Evolutionary conservation across 2,329 filamentous ascomycete genomes (phyloP).

Genomic region (Ascochyta lentis): DNA sequence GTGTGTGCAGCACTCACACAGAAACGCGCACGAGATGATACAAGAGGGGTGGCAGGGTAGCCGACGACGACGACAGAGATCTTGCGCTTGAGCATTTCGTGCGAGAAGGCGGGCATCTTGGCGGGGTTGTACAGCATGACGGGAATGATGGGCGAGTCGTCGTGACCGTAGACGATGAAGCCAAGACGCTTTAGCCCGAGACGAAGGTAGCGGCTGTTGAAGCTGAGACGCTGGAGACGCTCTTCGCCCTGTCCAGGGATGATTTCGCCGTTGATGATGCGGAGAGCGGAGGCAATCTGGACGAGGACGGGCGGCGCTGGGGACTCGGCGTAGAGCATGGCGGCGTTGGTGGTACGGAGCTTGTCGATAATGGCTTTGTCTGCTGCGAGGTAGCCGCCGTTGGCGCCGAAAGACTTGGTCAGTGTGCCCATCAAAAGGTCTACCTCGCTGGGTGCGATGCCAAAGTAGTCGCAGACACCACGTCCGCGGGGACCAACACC

Average conservation of each 20-base stretch:
- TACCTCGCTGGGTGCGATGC: slow-evolving; percentile 83
- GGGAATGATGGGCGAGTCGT: slow-evolving; percentile 96
- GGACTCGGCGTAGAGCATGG: slow-evolving; percentile 84
- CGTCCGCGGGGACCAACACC: slow-evolving; percentile 87
- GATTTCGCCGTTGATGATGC: slow-evolving; percentile 87
- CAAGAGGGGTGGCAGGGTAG: slow-evolving; percentile 93
- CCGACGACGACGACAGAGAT: slow-evolving; percentile 97
- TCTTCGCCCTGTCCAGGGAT: slow-evolving; percentile 92
- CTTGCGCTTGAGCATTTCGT: slow-evolving; percentile 97
- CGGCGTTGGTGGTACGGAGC: slow-evolving; percentile 83
- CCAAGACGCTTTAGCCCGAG: slow-evolving; percentile 95
- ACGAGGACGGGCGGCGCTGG: slow-evolving; percentile 86
- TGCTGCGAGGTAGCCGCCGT: slow-evolving; percentile 92
- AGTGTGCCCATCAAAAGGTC: slow-evolving; percentile 98
- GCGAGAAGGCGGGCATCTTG: slow-evolving; percentile 97
- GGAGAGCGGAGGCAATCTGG: slow-evolving; percentile 86
- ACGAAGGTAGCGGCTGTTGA: slow-evolving; percentile 98
- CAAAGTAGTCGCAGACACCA: slow-evolving; percentile 97
- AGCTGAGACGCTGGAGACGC: slow-evolving; percentile 91
- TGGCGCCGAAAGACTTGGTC: slow-evolving; percentile 98
- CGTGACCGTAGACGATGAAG: slow-evolving; percentile 95
- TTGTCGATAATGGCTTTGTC: slow-evolving; percentile 93
- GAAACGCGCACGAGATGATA: slow-evolving; percentile 93
- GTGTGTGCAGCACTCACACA: slow-evolving; percentile 96
- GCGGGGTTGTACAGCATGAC: slow-evolving; percentile 96